Evolutionary conservation across 805 yeast genomes (phyloP), one percentile per base, ranked within the genome.

Genomic region (Candida ovalis): DNA sequence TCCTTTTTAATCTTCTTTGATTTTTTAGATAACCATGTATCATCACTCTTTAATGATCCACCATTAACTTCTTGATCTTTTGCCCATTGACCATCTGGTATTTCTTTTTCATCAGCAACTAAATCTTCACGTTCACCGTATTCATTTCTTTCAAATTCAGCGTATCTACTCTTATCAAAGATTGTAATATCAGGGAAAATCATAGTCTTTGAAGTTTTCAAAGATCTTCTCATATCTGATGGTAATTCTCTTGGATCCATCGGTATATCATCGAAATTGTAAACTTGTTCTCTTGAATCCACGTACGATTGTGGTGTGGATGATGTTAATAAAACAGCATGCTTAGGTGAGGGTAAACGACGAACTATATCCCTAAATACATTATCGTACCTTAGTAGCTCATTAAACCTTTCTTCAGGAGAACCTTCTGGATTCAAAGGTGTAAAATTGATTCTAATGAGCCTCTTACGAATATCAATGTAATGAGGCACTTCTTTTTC

Each of bases 271-370:
- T 64, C 60, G 22, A 53, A 56, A 15, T 40, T 21, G 46, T 43
- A 46, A 10, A 64, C 33, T 9, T 49, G 25, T 17, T 47, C 48
- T n/a, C 53, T 45, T 23, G 39, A 32, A 36, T 54, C 42, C 21
- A 44, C 62, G n/a, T 60, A 57, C 2, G 56, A 52, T 2, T 48
- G 48, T 2, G 55, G 35, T 3, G 70, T 62, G 3, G 60, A 56
- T 10, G 84, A 72, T 0, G 90, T 80, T 49, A 81, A 70, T 2
- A 88, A 63, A 2, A 90, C 67, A 2, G 89, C 71, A 47, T 75
- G 76, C 50, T 79, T 77, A 0, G 96, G 96, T 0, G 91, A 74
- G 1, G 97, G 96, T 12, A 86, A 63, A 46, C 78, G 80, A 33
- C 86, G 76, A n/a, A 86, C 52, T 3, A 86, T 72, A 18, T 73